A percentile compares a stretch with the other conserved stretches of the same genome.
phyloP scores from a whole-genome alignment of 1,284 basidiomycete genomes.

The Bjerkandera adusta region DNA sequence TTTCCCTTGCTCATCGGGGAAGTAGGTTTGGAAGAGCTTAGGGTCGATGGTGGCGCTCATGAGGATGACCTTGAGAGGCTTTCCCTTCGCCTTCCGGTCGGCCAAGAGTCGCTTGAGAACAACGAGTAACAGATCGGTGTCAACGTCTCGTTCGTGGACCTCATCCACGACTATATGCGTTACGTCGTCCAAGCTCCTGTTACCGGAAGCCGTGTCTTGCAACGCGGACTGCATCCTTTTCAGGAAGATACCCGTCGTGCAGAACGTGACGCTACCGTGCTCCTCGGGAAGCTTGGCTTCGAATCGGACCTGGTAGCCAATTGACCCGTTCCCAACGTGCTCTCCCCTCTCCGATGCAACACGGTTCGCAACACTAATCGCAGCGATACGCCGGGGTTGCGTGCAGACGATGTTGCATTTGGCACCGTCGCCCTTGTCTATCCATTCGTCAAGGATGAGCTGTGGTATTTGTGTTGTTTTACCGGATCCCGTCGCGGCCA shows the following conservation, averaged over 20 bases:
- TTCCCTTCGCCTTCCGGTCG: slow-evolving; percentile 71
- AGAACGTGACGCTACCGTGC: slow-evolving; percentile 89
- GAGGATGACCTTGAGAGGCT: slow-evolving; percentile 85
- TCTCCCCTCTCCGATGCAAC: slow-evolving; percentile 91
- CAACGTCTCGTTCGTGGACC: slow-evolving; percentile 95
- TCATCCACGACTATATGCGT: slow-evolving; percentile 96
- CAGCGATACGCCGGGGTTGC: slow-evolving; percentile 90
- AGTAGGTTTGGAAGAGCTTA: slow-evolving; percentile 86
- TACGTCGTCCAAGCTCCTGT: slow-evolving; percentile 70
- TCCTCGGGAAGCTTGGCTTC: slow-evolving; percentile 80
- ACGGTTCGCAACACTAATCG: slow-evolving; percentile 91
- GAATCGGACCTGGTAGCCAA: slow-evolving; percentile 95
- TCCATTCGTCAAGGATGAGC: slow-evolving; percentile 86
- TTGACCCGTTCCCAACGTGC: slow-evolving; percentile 59
- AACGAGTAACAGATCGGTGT: slow-evolving; percentile 90
- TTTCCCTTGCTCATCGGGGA: slow-evolving; percentile 60
- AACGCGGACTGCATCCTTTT: slow-evolving; percentile 85
- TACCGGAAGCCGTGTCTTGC: slow-evolving; percentile 34
- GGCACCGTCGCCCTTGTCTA: slow-evolving; percentile 77
- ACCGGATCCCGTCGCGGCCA: slow-evolving; percentile 95
- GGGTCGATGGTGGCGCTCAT: slow-evolving; percentile 98
- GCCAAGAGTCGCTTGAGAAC: slow-evolving; percentile 86
- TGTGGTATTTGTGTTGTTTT: slow-evolving; percentile 98
- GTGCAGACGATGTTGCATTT: slow-evolving; percentile 93
- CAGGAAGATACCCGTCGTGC: slow-evolving; percentile 92